phyloP scores from a whole-genome alignment of 257 asterid genomes.

The Voacanga thouarsii region DNA sequence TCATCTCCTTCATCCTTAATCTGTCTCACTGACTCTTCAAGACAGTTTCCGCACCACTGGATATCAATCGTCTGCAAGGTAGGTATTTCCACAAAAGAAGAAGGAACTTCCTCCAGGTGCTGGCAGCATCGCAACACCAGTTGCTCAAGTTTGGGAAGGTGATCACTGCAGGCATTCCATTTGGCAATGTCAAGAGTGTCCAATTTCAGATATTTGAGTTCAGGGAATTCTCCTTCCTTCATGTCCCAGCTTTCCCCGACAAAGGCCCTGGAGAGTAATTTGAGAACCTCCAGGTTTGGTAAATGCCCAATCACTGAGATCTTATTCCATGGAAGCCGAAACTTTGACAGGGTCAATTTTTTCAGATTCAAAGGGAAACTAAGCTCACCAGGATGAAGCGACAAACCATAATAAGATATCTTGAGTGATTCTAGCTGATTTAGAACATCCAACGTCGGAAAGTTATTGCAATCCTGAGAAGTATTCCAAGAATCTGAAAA shows the following conservation, averaged over 20 bases:
- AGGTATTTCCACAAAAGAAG: neutral
- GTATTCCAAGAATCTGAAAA: neutral
- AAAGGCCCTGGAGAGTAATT: neutral
- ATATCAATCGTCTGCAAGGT: conserved; percentile 3
- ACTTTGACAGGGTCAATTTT: neutral
- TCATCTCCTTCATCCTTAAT: conserved; percentile 12
- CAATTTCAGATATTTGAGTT: conserved; percentile 2
- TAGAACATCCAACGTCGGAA: neutral
- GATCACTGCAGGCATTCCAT: neutral
- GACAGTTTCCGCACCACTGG: neutral
- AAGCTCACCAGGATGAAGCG: neutral
- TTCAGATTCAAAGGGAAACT: neutral
- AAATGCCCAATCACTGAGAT: neutral
- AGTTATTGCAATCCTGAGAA: neutral
- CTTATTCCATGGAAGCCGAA: neutral
- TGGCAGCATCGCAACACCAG: neutral
- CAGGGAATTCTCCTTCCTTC: neutral
- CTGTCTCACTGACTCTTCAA: neutral
- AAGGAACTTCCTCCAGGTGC: neutral
- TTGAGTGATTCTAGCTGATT: neutral
- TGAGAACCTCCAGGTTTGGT: neutral
- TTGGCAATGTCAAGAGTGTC: neutral
- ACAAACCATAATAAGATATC: neutral
- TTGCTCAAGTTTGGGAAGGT: neutral
- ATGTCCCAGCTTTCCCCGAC: neutral